Conservation (phyloP, 768 basidiomycete genomes). For the Floccularia luteovirens region DNA sequence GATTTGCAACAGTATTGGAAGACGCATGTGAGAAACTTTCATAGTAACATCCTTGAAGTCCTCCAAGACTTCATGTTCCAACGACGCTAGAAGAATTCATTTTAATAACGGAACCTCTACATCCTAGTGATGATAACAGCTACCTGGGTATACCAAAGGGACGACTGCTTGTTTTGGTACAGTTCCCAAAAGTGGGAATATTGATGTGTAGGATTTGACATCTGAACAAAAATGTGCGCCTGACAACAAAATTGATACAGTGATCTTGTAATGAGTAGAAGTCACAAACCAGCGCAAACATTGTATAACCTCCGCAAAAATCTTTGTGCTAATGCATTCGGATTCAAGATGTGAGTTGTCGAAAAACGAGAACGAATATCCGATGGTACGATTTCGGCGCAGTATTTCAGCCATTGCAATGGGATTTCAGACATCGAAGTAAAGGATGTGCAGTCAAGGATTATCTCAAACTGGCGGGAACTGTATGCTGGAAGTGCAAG, state of each 20-base stretch:
- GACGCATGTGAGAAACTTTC: conserved; percentile 58
- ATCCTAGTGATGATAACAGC: conserved; percentile 11
- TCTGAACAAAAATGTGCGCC: conserved; percentile 44
- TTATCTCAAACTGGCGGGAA: conserved; percentile 54
- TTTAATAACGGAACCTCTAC: conserved; percentile 4
- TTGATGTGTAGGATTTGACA: conserved; percentile 56
- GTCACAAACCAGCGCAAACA: conserved; percentile 40
- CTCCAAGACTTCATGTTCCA: conserved; percentile 54
- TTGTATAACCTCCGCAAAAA: conserved; percentile 77
- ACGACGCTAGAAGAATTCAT: conserved; percentile 29
- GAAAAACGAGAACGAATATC: conserved; percentile 61
- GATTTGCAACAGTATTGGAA: conserved; percentile 66
- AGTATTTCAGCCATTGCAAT: conserved; percentile 73
- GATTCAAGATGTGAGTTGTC: conserved; percentile 62
- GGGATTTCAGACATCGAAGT: conserved; percentile 71
- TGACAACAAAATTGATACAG: conserved; percentile 12
- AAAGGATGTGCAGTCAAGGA: conserved; percentile 80
- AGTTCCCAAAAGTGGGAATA: conserved; percentile 49
- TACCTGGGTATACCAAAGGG: conserved; percentile 50
- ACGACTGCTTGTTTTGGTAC: conserved; percentile 41
- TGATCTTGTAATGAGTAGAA: background rate
- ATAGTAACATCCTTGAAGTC: conserved; percentile 58
- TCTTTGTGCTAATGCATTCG: conserved; percentile 62
- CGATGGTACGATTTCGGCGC: conserved; percentile 63
- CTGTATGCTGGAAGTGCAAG: conserved; percentile 40